Conservation (phyloP, 768 basidiomycete species). For the Boletus reticuloceps region DNA sequence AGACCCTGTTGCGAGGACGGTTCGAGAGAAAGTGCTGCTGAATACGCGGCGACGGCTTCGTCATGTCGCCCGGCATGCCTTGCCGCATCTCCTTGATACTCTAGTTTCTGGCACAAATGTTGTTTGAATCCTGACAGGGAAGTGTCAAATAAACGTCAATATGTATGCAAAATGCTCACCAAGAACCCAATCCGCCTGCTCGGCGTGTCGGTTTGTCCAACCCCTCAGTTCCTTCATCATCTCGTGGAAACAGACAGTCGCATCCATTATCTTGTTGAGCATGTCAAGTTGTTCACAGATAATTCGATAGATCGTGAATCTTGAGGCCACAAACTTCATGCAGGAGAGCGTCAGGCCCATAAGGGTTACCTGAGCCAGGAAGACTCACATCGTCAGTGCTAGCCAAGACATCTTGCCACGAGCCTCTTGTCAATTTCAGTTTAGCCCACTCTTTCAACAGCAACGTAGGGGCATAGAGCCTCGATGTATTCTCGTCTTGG, state of each 20-base stretch:
- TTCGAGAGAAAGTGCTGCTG: not conserved
- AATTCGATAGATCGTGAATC: not conserved
- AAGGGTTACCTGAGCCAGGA: not conserved
- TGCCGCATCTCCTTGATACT: not conserved
- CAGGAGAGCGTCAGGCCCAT: not conserved
- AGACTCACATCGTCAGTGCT: not conserved
- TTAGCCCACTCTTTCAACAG: not conserved
- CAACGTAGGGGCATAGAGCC: not conserved
- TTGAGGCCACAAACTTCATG: not conserved
- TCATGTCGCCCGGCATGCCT: not conserved
- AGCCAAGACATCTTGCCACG: not conserved
- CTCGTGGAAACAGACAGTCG: not conserved
- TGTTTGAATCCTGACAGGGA: not conserved
- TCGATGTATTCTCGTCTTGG: not conserved
- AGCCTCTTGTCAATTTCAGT: not conserved
- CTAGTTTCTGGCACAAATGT: not conserved
- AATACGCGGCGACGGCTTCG: slow-evolving; percentile 3
- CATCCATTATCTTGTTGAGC: not conserved
- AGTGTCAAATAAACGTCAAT: not conserved
- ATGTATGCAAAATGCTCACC: not conserved
- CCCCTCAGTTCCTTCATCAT: not conserved
- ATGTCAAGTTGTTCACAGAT: not conserved
- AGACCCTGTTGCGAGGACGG: not conserved
- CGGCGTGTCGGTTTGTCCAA: not conserved
- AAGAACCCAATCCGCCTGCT: not conserved